Conservation (phyloP, 2,329 filamentous ascomycete species). For the Alternaria hordeiaustralica region DNA sequence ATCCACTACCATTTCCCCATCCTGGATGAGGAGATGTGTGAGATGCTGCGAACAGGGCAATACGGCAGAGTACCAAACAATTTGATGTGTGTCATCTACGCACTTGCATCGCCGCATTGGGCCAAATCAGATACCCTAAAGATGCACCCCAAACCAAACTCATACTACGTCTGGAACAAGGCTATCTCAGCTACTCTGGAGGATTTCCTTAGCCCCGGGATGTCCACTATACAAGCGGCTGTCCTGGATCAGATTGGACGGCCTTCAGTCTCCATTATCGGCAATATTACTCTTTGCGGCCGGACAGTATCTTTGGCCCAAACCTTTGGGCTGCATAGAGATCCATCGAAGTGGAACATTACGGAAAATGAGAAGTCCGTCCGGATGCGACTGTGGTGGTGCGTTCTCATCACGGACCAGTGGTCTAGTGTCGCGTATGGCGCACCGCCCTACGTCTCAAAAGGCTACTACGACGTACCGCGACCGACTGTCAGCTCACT, state of each 20-base stretch:
- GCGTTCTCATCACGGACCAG: conserved; percentile 62
- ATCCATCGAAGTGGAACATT: conserved; percentile 61
- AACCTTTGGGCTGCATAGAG: conserved; percentile 62
- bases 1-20: conserved; percentile 50
- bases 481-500: conserved; percentile 56
- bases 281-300: conserved; percentile 61
- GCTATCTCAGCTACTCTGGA: conserved; percentile 51
- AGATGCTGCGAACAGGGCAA: conserved; percentile 43
- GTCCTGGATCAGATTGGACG: conserved; percentile 52
- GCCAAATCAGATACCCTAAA: conserved; percentile 44
- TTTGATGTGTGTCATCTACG: conserved; percentile 50
- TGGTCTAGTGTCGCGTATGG: conserved; percentile 65
- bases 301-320: conserved; percentile 62
- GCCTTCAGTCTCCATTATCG: conserved; percentile 50
- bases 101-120: conserved; percentile 48
- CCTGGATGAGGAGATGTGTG: conserved; percentile 49
- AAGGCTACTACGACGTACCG: conserved; percentile 63
- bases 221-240: conserved; percentile 49
- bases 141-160: conserved; percentile 46
- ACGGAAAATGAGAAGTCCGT: conserved; percentile 59
- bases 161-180: conserved; percentile 52
- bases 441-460: conserved; percentile 60
- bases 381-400: conserved; percentile 63
- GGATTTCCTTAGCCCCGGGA: conserved; percentile 51
- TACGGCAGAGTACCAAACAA: conserved; percentile 44